Conservation (phyloP, 1,139 yeast species). For the Zygoascus meyerae region DNA sequence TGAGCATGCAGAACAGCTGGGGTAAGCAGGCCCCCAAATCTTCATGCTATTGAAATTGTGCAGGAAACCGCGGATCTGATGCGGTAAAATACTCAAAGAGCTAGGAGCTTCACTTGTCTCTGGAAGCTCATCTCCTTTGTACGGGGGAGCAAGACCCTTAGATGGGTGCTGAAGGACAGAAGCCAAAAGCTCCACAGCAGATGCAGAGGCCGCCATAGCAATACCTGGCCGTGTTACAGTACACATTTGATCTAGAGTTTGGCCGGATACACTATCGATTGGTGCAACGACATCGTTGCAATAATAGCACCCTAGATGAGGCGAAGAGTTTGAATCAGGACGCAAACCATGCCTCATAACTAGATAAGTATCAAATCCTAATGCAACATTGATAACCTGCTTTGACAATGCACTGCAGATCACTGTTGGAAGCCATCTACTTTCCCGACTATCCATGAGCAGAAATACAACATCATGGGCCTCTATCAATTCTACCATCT, state of each 20-base stretch:
- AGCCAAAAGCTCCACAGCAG: slow-evolving; percentile 79
- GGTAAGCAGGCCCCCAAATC: slow-evolving; percentile 65
- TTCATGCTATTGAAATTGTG: slow-evolving; percentile 58
- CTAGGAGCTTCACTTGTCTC: slow-evolving; percentile 20
- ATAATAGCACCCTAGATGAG: slow-evolving; percentile 80
- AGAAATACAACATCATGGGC: slow-evolving; percentile 72
- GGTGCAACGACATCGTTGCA: slow-evolving; percentile 97
- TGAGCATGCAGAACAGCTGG: slow-evolving; percentile 84
- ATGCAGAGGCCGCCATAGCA: slow-evolving; percentile 78
- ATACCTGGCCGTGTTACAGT: slow-evolving; percentile 97
- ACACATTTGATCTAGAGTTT: slow-evolving; percentile 96
- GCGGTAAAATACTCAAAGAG: slow-evolving; percentile 71
- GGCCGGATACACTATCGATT: slow-evolving; percentile 70
- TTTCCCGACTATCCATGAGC: slow-evolving; percentile 89
- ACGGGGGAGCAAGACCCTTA: slow-evolving; percentile 44
- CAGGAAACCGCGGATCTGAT: slow-evolving; percentile 83
- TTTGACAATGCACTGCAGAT: slow-evolving; percentile 62
- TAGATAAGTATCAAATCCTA: slow-evolving; percentile 88
- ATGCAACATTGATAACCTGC: slow-evolving; percentile 81
- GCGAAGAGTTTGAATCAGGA: slow-evolving; percentile 21
- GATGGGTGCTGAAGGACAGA: slow-evolving; percentile 65
- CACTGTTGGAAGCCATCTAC: slow-evolving; percentile 93
- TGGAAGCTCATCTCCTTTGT: slow-evolving; percentile 13
- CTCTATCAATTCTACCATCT: slow-evolving; percentile 49
- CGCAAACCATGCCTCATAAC: slow-evolving; percentile 85